Evolutionary conservation across 2,329 filamentous ascomycete species (phyloP).

Genomic region (Sporothrix dimorphospora): DNA sequence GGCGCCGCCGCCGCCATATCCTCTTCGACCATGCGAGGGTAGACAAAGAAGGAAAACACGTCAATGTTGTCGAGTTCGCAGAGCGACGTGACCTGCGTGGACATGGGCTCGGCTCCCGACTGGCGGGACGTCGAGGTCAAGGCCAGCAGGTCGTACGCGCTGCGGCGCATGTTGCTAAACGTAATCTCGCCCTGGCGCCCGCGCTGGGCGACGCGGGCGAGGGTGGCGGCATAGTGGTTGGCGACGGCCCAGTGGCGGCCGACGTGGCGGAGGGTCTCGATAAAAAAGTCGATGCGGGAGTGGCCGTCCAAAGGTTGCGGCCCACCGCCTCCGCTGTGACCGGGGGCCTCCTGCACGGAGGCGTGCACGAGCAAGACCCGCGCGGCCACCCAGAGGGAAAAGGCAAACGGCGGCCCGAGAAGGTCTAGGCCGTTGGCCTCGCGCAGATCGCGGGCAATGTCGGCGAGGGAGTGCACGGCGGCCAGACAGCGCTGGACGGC

Average conservation of each 20-base stretch:
- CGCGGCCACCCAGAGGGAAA: constrained; percentile 88
- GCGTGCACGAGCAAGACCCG: constrained; percentile 85
- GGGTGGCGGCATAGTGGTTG: constrained; percentile 75
- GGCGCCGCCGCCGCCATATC: neutral
- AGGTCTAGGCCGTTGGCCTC: constrained; percentile 75
- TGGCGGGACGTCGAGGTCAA: constrained; percentile 80
- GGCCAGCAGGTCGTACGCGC: constrained; percentile 86
- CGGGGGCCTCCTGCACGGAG: constrained; percentile 65
- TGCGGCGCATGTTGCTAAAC: constrained; percentile 82
- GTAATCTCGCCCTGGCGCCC: constrained; percentile 82
- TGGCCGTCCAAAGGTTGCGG: constrained; percentile 60
- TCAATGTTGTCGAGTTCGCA: constrained; percentile 89
- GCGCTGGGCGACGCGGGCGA: constrained; percentile 82
- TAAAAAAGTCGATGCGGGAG: constrained; percentile 74
- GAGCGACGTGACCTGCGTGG: constrained; percentile 68
- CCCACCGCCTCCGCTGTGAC: constrained; percentile 46
- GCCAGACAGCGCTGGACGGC: constrained; percentile 80
- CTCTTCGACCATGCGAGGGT: constrained; percentile 56
- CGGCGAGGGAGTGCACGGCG: constrained; percentile 81
- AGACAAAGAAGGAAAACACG: constrained; percentile 92
- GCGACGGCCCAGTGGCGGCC: constrained; percentile 86
- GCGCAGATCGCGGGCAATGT: constrained; percentile 76
- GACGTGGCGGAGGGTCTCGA: constrained; percentile 79
- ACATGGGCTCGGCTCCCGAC: constrained; percentile 57
- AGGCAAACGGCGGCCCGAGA: constrained; percentile 87